Base-by-base conservation (phyloP, 2,329 filamentous ascomycete genomes). In the Sporothrix schenckii region DNA sequence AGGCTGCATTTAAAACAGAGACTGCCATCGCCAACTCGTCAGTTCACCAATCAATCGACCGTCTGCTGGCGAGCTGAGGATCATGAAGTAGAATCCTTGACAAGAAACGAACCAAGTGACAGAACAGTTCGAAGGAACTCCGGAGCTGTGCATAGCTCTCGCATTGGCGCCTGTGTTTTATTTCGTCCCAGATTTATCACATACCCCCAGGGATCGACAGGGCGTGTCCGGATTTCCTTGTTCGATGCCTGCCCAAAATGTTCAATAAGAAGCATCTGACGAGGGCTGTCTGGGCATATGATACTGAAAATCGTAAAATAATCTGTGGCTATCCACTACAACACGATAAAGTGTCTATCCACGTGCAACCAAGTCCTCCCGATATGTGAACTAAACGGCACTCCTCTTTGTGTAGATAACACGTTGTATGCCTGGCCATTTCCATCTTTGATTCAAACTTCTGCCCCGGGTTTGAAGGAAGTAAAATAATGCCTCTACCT, bases 31-130 rank as follows among this genome's bases (percentile, higher is more conserved):
- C 30, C 34, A 39, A 19, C n/a, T 60, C 54, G 19, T 21, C 54
- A 39, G 54, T 58, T 58, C 30, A 30, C 39, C 30, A 30, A 60
- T 41, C 54, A 54, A 54, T 13, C 52, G 24, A 24, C 14, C 52
- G 24, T 10, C 52, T 24, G 52, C 24, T 24, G 52, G 21, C 14
- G 24, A 54, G 14, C 52, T 30, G 52, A 14, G 4, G 24, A 54
- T 54, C 52, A 30, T 19, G 27, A n/a, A 9, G 14, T 34, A 27
- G 44, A 9, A 47, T 9, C 11, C 34, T 54, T 47, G 50, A 56
- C 50, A 39, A 69, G 54, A 61, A 61, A 69, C 39, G 67, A 61
- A 60, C 54, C 53, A 61, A 39, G 67, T 69, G 67, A 69, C 53
- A 68, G 44, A 11, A 61, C 10, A 49, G 53, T 53, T 21, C 52